phyloP scores from a whole-genome alignment of 352 stramenopile genomes.

The Thalassiosira oceanica region DNA sequence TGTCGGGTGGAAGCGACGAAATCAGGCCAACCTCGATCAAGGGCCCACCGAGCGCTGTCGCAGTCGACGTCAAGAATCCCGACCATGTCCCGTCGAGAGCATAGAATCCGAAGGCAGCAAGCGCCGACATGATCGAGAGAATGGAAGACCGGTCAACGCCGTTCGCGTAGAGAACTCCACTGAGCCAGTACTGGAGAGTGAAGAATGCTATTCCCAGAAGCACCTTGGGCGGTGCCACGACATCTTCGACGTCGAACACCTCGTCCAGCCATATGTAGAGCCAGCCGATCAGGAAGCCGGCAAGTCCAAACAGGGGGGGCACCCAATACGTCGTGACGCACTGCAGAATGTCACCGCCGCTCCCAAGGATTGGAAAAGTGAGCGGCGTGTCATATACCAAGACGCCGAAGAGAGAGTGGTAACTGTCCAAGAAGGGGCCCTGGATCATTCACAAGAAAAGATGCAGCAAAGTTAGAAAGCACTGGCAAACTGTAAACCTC shows the following conservation, averaged over 20 bases:
- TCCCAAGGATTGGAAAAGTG: slow-evolving; percentile 44
- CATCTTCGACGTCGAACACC: slow-evolving; percentile 14
- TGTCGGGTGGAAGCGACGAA: slow-evolving; percentile 28
- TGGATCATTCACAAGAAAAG: no score
- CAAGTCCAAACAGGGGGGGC: slow-evolving; percentile 75
- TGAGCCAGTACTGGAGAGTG: slow-evolving; percentile 81
- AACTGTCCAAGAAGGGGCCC: slow-evolving; percentile 67
- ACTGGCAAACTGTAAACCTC: background rate
- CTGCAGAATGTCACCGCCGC: slow-evolving; percentile 41
- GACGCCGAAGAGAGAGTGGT: slow-evolving; percentile 75
- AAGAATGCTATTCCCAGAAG: slow-evolving; percentile 75
- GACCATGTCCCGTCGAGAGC: slow-evolving; percentile 61
- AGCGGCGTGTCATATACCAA: slow-evolving; percentile 76
- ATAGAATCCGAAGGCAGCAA: slow-evolving; percentile 61
- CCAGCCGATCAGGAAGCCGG: slow-evolving; percentile 78
- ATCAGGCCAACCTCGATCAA: slow-evolving; percentile 78
- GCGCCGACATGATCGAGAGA: slow-evolving; percentile 64
- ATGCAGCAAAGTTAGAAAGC: background rate
- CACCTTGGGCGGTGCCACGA: slow-evolving; percentile 48
- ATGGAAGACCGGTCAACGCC: slow-evolving; percentile 56
- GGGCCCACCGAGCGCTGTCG: slow-evolving; percentile 74
- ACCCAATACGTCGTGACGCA: slow-evolving; percentile 79
- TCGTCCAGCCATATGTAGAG: slow-evolving; percentile 72
- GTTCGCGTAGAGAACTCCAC: slow-evolving; percentile 53
- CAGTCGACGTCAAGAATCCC: slow-evolving; percentile 59